Conservation (phyloP, 495 filamentous ascomycete species). For the Aspergillus kassunensis region DNA sequence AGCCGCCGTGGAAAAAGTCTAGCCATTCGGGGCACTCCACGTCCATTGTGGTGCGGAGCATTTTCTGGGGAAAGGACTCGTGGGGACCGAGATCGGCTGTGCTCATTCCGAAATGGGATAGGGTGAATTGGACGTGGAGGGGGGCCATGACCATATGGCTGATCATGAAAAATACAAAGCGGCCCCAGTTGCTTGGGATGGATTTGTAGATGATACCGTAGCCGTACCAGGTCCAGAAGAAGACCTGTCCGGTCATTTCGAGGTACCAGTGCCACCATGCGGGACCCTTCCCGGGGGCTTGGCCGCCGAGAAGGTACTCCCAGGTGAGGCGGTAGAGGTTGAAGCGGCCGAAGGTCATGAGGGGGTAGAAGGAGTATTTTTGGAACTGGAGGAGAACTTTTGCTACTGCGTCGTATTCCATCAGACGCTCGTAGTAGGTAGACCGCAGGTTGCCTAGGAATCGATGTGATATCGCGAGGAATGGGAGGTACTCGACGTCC, state of each 20-base stretch:
- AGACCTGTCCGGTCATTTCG: constrained; percentile 72
- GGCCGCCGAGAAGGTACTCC: constrained; percentile 70
- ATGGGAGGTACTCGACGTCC: constrained; percentile 94
- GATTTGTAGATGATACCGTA: constrained; percentile 75
- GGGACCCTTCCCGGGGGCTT: constrained; percentile 70
- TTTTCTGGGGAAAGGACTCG: constrained; percentile 93
- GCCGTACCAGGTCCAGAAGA: constrained; percentile 95
- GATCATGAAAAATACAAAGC: constrained; percentile 74
- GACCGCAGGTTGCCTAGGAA: constrained; percentile 73
- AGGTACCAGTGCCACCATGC: constrained; percentile 89
- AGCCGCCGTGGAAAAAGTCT: constrained; percentile 90
- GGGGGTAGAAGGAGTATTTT: constrained; percentile 77
- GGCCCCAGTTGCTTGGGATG: constrained; percentile 65
- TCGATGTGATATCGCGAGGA: constrained; percentile 87
- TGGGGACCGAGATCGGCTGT: constrained; percentile 80
- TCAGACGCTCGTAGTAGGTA: constrained; percentile 82
- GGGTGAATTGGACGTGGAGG: constrained; percentile 91
- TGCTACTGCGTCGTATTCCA: constrained; percentile 77
- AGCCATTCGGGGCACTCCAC: constrained; percentile 93
- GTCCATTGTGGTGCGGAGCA: constrained; percentile 97
- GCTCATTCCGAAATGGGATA: constrained; percentile 95
- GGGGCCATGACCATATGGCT: constrained; percentile 84
- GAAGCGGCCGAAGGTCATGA: constrained; percentile 79
- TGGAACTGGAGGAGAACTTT: constrained; percentile 70
- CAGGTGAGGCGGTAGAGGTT: constrained; percentile 85